Base-by-base conservation (phyloP, 768 basidiomycete species). In the Hydnum rufescens region DNA sequence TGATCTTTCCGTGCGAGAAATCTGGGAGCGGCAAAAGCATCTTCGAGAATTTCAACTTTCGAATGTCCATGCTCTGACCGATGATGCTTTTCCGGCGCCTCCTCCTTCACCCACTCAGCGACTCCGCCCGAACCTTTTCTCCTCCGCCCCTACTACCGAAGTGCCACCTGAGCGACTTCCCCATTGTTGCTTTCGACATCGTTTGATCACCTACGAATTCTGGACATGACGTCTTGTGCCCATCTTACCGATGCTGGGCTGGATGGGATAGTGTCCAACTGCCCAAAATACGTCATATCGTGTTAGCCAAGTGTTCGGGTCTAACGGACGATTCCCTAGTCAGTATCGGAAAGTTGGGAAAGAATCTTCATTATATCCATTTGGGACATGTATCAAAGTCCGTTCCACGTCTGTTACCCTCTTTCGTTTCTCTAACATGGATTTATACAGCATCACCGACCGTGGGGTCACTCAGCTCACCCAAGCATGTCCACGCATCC, bases 21-120 rank as follows among this genome's bases (percentile, higher is more conserved):
- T 97, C 30, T 92, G 92, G 85, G 68, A 74, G 6, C 67, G 83
- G 60, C 81, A 80, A 1, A 68, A 69, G 26, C 76, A 88, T 60
- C 82, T 99, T 72, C 82, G 93, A 51, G 95, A 99, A 65, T 75
- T 99, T 68, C 76, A 82, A 42, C 72, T 97, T 42, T 81, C 83
- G 4, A 76, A 82, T 51, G 90, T 88, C 63, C 65, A 68, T 4
- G 71, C 77, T 53, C 69, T 97, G 57, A 86, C 84, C 16, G 86
- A 90, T 61, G 68, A 75, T 19, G 90, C 80, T 1, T 92, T 97
- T 70, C 90, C 93, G 4, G 74, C 80, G 49, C 73, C 81, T 4
- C 67, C 74, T 42, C 26, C 51, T 50, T 51, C 49, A n/a, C n/a
- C n/a, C n/a, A n/a, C n/a, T n/a, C n/a, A n/a, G n/a, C n/a, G n/a